A percentile compares a stretch with the other conserved stretches of the same genome.
Conservation (phyloP, 129 eudicot genomes). For the Artemisia argyi region DNA sequence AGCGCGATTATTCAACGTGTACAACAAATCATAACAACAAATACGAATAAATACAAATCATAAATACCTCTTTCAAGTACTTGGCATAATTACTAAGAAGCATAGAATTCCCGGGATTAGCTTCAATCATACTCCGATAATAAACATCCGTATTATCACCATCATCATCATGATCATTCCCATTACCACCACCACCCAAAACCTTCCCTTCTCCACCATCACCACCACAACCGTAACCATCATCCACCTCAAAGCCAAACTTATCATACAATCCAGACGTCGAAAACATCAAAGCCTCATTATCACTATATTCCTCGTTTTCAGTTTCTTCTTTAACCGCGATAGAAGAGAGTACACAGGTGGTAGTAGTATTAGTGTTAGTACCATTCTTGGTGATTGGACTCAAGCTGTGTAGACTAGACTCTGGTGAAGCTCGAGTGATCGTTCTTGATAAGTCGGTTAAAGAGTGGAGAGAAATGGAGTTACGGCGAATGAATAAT, state of each 20-base stretch:
- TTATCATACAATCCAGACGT: slow-evolving; percentile 33
- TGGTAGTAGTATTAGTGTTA: not conserved
- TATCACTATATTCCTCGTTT: slow-evolving; percentile 26
- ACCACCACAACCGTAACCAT: slow-evolving; percentile 10
- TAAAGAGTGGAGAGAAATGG: not conserved
- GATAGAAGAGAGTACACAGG: slow-evolving; percentile 8
- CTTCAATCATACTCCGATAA: slow-evolving; percentile 59
- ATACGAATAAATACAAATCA: too few species aligned
- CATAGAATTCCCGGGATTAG: slow-evolving; percentile 61
- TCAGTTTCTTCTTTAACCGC: slow-evolving; percentile 31
- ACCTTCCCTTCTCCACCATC: slow-evolving; percentile 39
- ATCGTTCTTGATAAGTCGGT: slow-evolving; percentile 27
- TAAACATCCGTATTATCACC: slow-evolving; percentile 35
- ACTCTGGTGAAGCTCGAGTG: slow-evolving; percentile 39
- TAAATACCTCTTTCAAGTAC: slow-evolving; percentile 66
- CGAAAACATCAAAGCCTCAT: slow-evolving; percentile 28
- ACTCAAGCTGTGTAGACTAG: slow-evolving; percentile 18
- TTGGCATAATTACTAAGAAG: slow-evolving; percentile 62
- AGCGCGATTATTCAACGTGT: too few species aligned
- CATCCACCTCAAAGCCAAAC: not conserved
- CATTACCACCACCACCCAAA: slow-evolving; percentile 35
- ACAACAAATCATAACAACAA: too few species aligned
- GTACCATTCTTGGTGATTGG: slow-evolving; percentile 1
- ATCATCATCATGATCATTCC: slow-evolving; percentile 32
- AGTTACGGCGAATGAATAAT: slow-evolving; percentile 9